Evolutionary conservation across 345 rosid species (phyloP).

Genomic region (Salix arbutifolia): DNA sequence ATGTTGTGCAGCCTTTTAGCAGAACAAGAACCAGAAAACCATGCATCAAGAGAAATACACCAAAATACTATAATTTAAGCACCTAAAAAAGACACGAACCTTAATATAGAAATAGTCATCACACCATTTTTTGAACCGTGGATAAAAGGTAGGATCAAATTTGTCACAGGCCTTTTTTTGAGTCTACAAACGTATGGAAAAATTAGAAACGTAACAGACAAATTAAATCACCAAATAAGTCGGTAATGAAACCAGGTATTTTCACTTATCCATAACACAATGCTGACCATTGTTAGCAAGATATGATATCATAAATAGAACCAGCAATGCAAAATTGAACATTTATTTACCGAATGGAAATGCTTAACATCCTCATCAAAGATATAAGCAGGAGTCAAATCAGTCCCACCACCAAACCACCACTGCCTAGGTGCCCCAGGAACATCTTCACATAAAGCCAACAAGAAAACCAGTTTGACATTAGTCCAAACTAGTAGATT

Average conservation of each 20-base stretch:
- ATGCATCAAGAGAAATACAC: background rate
- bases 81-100: conserved; percentile 36
- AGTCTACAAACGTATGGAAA: conserved; percentile 37
- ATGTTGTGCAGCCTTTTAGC: too few relatives aligned
- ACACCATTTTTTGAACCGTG: conserved; percentile 94
- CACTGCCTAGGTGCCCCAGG: conserved; percentile 98
- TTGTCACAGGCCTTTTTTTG: conserved; percentile 85
- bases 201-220: background rate
- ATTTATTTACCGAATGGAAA: conserved; percentile 66
- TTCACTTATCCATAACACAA: too few relatives aligned
- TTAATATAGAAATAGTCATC: conserved; percentile 90
- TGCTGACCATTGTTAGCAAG: too few relatives aligned
- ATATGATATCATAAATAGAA: background rate
- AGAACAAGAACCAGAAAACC: background rate
- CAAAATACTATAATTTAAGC: background rate
- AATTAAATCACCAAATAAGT: background rate
- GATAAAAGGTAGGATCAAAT: conserved; percentile 81
- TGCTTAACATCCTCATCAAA: conserved; percentile 95
- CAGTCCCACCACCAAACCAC: conserved; percentile 99
- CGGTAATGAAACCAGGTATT: too few relatives aligned
- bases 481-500: too few relatives aligned
- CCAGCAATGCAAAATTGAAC: background rate
- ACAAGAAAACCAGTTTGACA: background rate
- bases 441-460: conserved; percentile 40
- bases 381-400: conserved; percentile 93